Percentiles rank a stretch among this genome's conserved stretches.
Evolutionary conservation across 768 basidiomycete species (phyloP).

Genomic region (Phanerochaete carnosa): DNA sequence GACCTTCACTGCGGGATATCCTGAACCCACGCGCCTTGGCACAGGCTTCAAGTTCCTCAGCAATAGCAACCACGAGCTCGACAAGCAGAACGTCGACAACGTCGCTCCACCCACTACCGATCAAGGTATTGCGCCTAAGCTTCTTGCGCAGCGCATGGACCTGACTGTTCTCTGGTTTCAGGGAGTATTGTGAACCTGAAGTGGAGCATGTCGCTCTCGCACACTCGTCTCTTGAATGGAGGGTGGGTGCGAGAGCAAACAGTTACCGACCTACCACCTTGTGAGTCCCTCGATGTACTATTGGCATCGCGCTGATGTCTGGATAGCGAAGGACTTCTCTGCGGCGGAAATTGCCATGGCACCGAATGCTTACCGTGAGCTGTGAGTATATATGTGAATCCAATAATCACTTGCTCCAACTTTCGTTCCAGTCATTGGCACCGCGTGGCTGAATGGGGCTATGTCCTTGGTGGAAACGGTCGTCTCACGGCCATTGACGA

Average conservation of each 20-base stretch:
- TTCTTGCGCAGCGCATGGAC: neutral
- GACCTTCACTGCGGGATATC: constrained; percentile 15
- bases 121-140: constrained; percentile 13
- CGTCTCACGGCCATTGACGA: constrained; percentile 24
- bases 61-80: constrained; percentile 21
- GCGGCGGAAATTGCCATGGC: constrained; percentile 22
- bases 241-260: constrained; percentile 27
- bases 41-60: constrained; percentile 19
- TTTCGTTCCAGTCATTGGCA: constrained; percentile 22
- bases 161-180: neutral
- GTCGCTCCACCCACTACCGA: constrained; percentile 22
- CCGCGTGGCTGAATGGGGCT: constrained; percentile 26
- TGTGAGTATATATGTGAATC: constrained; percentile 11
- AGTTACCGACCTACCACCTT: constrained; percentile 25
- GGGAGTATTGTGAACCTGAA: constrained; percentile 24
- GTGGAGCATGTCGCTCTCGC: constrained; percentile 24
- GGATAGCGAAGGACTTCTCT: constrained; percentile 23
- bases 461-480: constrained; percentile 23
- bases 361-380: constrained; percentile 22
- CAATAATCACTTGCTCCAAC: neutral
- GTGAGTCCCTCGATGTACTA: constrained; percentile 10
- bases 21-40: constrained; percentile 20
- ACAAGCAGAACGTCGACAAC: constrained; percentile 23
- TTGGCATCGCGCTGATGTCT: neutral
- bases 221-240: constrained; percentile 23